A percentile compares a stretch with the other conserved stretches of the same genome.
phyloP scores from a whole-genome alignment of 495 filamentous ascomycete genomes.

The Aspergillus kassunensis region DNA sequence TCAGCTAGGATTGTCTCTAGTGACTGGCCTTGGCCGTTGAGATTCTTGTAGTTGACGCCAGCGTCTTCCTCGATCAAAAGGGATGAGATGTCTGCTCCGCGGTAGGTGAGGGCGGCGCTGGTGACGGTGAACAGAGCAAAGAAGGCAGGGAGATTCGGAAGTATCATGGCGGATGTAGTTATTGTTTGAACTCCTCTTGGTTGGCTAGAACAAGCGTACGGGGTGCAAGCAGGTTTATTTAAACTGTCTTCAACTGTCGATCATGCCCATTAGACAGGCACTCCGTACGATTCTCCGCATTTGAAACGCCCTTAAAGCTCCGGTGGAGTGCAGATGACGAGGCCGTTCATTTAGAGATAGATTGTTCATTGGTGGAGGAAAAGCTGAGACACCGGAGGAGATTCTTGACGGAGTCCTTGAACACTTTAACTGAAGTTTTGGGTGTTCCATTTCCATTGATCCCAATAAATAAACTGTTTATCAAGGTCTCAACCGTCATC shows the following conservation, averaged over 20 bases:
- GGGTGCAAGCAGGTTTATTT: not conserved
- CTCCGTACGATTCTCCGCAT: no score
- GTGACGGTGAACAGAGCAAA: slow-evolving; percentile 20
- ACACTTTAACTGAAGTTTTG: not conserved
- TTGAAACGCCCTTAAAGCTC: no score
- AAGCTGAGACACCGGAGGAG: not conserved
- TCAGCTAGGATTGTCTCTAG: slow-evolving; percentile 61
- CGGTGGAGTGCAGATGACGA: no score
- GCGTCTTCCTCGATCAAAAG: slow-evolving; percentile 59
- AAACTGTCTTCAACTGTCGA: not conserved
- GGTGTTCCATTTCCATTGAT: slow-evolving; percentile 4
- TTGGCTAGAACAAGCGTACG: no score
- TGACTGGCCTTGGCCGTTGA: slow-evolving; percentile 45
- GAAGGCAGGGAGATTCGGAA: slow-evolving; percentile 16
- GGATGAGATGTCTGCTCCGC: slow-evolving; percentile 72
- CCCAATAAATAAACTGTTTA: slow-evolving; percentile 8
- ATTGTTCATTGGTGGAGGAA: slow-evolving; percentile 21
- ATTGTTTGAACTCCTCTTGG: not conserved
- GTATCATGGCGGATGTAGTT: slow-evolving; percentile 16
- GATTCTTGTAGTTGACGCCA: slow-evolving; percentile 57
- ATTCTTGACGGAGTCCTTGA: not conserved
- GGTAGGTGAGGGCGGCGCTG: slow-evolving; percentile 52
- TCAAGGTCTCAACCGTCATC: not conserved
- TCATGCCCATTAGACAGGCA: no score
- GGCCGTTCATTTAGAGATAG: not conserved